Conservation (phyloP, 306 rosid species). For the Gynostemma pentaphyllum region DNA sequence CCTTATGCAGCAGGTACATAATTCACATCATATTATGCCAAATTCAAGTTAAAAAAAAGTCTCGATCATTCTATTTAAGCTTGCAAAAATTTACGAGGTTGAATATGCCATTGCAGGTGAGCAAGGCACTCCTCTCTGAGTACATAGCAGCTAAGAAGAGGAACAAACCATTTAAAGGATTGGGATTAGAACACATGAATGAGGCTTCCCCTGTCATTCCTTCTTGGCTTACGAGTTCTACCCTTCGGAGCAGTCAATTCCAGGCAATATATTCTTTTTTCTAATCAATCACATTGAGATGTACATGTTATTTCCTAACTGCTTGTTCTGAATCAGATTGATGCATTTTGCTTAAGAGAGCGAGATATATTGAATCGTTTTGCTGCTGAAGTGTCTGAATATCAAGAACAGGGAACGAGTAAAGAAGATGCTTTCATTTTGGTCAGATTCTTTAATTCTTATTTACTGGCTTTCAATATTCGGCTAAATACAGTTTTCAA, state of each 20-base stretch:
- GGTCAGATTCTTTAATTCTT: conserved; percentile 29
- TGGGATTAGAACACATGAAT: conserved; percentile 93
- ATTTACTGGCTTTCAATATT: neutral
- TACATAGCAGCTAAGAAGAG: conserved; percentile 41
- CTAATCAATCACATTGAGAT: conserved; percentile 3
- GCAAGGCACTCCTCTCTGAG: conserved; percentile 82
- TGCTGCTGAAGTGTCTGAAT: conserved; percentile 56
- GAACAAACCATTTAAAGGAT: conserved; percentile 56
- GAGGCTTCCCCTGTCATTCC: conserved; percentile 49
- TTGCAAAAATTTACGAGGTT: conserved; percentile 4
- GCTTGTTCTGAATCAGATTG: conserved; percentile 36
- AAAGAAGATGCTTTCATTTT: conserved; percentile 53
- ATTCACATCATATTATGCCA: neutral
- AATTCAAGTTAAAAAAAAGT: neutral
- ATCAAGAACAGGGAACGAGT: conserved; percentile 59
- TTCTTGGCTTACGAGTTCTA: conserved; percentile 50
- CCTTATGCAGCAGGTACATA: conserved; percentile 84
- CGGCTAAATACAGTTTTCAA: no score
- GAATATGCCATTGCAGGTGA: conserved; percentile 40
- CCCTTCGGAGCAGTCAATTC: conserved; percentile 46
- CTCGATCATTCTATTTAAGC: neutral
- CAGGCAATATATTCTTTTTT: conserved; percentile 42
- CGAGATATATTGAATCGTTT: conserved; percentile 62
- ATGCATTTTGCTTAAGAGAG: conserved; percentile 73
- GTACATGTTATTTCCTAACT: conserved; percentile 15